Evolutionary conservation across 169 alveolate species (phyloP).

Genomic region (Cryptosporidium baileyi): DNA sequence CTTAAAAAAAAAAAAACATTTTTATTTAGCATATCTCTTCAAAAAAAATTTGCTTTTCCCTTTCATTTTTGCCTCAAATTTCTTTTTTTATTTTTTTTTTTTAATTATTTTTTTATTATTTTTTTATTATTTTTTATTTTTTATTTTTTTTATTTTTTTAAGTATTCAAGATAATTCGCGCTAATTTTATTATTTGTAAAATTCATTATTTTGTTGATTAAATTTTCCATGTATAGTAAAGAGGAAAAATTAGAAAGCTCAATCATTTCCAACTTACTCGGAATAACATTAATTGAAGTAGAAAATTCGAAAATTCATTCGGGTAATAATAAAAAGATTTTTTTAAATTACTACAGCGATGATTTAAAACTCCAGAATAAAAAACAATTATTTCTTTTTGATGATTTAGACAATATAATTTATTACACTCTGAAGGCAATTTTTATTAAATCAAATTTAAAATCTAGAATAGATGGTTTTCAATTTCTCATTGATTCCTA

Average conservation of each 20-base stretch:
- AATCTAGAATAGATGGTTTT: slow-evolving; percentile 9
- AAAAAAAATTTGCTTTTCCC: too few species aligned
- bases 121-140: too few species aligned
- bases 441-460: background rate
- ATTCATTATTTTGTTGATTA: too few species aligned
- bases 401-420: slow-evolving; percentile 28
- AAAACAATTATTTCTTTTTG: background rate
- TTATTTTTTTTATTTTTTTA: too few species aligned
- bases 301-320: background rate
- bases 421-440: slow-evolving; percentile 5
- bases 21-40: too few species aligned
- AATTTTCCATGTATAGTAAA: too few species aligned
- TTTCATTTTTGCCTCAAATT: too few species aligned
- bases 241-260: slow-evolving; percentile 42
- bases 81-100: too few species aligned
- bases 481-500: slow-evolving; percentile 30
- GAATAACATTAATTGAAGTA: background rate
- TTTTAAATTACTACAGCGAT: background rate
- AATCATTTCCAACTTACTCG: slow-evolving; percentile 7
- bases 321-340: background rate
- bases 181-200: too few species aligned
- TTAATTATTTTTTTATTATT: too few species aligned
- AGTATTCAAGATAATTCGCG: too few species aligned
- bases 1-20: too few species aligned
- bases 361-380: background rate